These are phyloP conservation scores for Dipteronia sinensis DNA, from an alignment of 345 rosid genomes.

Conservation along the genomic window DNA sequence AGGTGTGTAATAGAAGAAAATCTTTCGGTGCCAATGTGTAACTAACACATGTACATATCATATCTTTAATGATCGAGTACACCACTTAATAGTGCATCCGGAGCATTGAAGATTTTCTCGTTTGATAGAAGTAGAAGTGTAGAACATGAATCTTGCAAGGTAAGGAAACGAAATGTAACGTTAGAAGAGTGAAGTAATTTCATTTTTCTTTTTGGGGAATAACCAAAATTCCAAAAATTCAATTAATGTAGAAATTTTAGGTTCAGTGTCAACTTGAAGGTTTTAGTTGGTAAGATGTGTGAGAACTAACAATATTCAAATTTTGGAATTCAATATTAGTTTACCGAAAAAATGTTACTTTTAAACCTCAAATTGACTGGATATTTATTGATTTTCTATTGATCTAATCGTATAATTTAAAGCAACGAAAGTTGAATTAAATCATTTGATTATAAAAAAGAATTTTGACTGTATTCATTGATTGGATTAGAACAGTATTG, in stretches of 20 bases:
- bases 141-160: no score
- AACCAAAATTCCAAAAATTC: neutral
- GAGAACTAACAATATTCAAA: neutral
- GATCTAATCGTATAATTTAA: neutral
- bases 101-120: no score
- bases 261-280: neutral
- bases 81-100: no score
- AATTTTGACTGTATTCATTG: neutral
- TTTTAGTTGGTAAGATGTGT: constrained; percentile 4
- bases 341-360: neutral
- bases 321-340: constrained; percentile 1
- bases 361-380: neutral
- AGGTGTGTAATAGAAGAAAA: neutral
- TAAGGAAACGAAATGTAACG: no score
- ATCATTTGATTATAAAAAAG: no score
- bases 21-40: no score
- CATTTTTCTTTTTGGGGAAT: neutral
- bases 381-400: neutral
- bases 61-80: no score
- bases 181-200: no score
- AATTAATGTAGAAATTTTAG: neutral
- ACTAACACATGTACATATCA: no score
- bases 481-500: neutral
- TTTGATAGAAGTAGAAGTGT: no score
- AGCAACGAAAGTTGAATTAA: neutral